A percentile compares a stretch with the other conserved stretches of the same genome.
Conservation (phyloP, 75 land plant genomes). For the Cryptomeria japonica region DNA sequence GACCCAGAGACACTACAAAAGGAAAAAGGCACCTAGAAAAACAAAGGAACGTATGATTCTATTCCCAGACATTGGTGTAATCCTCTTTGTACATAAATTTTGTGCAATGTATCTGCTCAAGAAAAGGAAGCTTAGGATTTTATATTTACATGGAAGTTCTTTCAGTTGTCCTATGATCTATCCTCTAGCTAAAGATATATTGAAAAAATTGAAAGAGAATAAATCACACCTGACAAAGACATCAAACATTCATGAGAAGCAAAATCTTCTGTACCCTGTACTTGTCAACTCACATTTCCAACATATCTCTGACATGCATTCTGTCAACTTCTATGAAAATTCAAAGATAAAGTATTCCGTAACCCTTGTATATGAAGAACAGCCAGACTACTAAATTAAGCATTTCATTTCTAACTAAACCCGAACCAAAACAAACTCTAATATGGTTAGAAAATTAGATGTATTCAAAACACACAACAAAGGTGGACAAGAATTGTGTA, state of each 20-base stretch:
- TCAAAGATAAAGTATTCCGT: not conserved
- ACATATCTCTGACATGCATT: not conserved
- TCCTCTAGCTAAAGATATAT: not conserved
- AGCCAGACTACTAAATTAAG: not conserved
- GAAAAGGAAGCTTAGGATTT: not conserved
- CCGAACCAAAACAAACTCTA: not conserved
- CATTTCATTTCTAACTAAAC: not conserved
- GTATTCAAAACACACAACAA: not conserved
- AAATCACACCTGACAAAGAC: not conserved
- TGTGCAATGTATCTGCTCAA: not conserved
- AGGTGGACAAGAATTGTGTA: not conserved
- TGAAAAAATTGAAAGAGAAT: not conserved
- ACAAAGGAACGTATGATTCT: not conserved
- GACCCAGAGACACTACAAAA: not conserved
- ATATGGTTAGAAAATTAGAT: not conserved
- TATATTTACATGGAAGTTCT: not conserved
- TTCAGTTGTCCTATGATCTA: not conserved
- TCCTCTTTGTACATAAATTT: not conserved
- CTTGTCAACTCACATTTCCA: not conserved
- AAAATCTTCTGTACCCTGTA: not conserved
- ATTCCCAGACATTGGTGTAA: not conserved
- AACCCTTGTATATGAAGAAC: not conserved
- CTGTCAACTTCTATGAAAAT: not conserved
- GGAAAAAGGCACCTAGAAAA: not conserved
- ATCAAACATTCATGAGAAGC: not conserved